Evolutionary conservation across 148 eudicot genomes (phyloP).

Genomic region (Chenopodium album): DNA sequence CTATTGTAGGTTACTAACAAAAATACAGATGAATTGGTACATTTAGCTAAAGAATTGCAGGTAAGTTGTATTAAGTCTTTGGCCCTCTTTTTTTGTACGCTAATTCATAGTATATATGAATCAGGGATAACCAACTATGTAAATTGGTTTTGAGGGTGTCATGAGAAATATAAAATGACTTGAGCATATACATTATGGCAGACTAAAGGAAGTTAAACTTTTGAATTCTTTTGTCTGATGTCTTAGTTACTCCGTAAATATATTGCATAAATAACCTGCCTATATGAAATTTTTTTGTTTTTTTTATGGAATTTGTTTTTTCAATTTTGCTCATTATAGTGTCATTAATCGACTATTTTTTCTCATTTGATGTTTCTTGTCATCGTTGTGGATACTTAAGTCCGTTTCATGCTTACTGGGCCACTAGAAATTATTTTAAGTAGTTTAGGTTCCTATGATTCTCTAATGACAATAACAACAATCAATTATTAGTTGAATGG

Average conservation of each 20-base stretch:
- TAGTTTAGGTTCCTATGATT: no score
- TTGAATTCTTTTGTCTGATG: neutral
- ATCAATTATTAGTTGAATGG: no score
- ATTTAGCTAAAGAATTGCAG: slow-evolving; percentile 88
- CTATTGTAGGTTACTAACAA: slow-evolving; percentile 72
- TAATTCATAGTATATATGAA: neutral
- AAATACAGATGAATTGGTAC: slow-evolving; percentile 89
- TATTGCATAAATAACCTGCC: no score
- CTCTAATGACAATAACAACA: no score
- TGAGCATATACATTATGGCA: neutral
- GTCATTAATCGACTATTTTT: no score
- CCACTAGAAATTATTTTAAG: no score
- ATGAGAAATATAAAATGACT: neutral
- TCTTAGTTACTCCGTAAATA: neutral
- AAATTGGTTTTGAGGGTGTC: neutral
- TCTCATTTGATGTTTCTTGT: no score
- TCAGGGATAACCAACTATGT: neutral
- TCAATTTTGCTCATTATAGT: no score
- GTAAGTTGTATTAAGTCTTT: slow-evolving; percentile 26
- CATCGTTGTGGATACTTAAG: no score
- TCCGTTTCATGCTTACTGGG: no score
- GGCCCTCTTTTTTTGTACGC: neutral
- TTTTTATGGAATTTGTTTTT: no score
- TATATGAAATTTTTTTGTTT: no score
- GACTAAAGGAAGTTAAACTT: neutral